Percentiles rank a stretch among this genome's conserved stretches.
phyloP scores from a whole-genome alignment of 306 rosid species.

The Citrullus amarus region DNA sequence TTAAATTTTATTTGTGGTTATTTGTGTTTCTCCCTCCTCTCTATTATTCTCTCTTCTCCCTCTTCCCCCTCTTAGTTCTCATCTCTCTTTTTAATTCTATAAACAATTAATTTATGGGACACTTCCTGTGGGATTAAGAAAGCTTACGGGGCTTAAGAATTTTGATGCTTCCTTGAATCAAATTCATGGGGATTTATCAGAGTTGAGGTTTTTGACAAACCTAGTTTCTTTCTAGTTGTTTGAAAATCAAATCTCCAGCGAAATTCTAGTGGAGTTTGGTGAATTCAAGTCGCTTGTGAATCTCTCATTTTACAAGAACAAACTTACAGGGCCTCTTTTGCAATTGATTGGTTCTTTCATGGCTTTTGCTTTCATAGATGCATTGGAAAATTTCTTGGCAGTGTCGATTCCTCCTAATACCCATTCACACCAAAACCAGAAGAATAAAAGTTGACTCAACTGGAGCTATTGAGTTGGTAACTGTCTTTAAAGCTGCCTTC shows the following conservation, averaged over 20 bases:
- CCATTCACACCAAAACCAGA: no score
- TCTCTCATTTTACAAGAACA: constrained; percentile 53
- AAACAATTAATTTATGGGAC: no score
- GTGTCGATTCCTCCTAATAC: constrained; percentile 70
- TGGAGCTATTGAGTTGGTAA: no score
- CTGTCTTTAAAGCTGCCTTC: no score
- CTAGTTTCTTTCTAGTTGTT: constrained; percentile 43
- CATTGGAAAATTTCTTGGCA: constrained; percentile 48
- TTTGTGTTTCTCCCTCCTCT: no score
- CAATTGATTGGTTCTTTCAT: constrained; percentile 65
- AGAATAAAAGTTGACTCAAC: no score
- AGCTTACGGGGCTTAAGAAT: not conserved
- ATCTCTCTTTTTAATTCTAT: no score
- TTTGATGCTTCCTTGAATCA: constrained; percentile 53
- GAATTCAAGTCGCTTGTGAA: constrained; percentile 40
- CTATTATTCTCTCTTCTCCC: no score
- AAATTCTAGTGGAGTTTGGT: constrained; percentile 59
- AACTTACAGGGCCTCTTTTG: constrained; percentile 56
- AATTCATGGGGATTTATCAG: constrained; percentile 18
- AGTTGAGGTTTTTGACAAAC: constrained; percentile 19
- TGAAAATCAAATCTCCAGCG: constrained; percentile 40
- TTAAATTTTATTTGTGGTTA: no score
- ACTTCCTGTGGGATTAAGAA: no score
- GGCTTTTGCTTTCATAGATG: constrained; percentile 44
- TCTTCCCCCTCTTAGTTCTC: no score